Evolutionary conservation across 1,139 yeast species (phyloP).

Genomic region (Komagataea norvegica): DNA sequence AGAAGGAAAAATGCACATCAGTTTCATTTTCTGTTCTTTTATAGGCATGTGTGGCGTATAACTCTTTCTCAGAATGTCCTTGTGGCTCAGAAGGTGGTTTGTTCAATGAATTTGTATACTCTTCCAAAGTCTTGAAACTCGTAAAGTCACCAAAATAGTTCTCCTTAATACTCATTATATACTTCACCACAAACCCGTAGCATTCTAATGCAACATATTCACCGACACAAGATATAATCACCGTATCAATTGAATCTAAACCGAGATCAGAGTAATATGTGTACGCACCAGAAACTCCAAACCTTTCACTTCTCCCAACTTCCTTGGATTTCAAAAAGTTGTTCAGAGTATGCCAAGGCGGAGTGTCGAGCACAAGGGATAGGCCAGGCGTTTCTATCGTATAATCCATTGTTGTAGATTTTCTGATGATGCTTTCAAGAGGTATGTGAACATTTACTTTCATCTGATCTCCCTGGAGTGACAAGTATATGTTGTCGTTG

Average conservation of each 20-base stretch:
- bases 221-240: constrained; percentile 62
- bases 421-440: constrained; percentile 51
- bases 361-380: constrained; percentile 64
- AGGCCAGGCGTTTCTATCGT: constrained; percentile 54
- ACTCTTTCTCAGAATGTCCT: constrained; percentile 2
- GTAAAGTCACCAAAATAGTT: constrained; percentile 85
- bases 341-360: constrained; percentile 86
- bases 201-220: constrained; percentile 63
- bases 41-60: neutral
- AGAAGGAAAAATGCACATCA: constrained; percentile 70
- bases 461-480: constrained; percentile 65
- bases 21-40: constrained; percentile 63
- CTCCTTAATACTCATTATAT: constrained; percentile 72
- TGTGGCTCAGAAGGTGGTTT: neutral
- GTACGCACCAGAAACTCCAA: constrained; percentile 61
- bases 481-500: constrained; percentile 69
- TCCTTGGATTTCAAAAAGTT: constrained; percentile 61
- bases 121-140: constrained; percentile 85
- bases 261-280: constrained; percentile 56
- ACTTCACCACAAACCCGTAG: constrained; percentile 75
- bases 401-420: constrained; percentile 53
- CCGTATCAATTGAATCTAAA: constrained; percentile 61
- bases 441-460: constrained; percentile 52
- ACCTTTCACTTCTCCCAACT: constrained; percentile 62
- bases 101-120: constrained; percentile 28